phyloP scores from a whole-genome alignment of 2,329 filamentous ascomycete genomes.

The Pezicula carpinea region DNA sequence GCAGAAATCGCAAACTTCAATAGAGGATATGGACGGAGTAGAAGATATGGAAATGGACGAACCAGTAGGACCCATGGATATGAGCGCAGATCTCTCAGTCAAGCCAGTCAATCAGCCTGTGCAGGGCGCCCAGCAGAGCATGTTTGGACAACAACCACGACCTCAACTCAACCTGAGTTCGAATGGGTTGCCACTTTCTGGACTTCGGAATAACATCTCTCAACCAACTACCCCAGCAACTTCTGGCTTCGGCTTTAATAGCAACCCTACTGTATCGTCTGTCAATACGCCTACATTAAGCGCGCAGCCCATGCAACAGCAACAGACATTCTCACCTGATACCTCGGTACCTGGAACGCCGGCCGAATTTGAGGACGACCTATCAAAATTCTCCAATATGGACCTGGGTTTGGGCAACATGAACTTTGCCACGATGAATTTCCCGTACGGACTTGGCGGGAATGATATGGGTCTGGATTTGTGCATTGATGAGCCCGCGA shows the following conservation, averaged over 20 bases:
- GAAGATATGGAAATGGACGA: constrained; percentile 98
- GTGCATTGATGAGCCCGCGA: constrained; percentile 88
- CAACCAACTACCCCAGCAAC: constrained; percentile 81
- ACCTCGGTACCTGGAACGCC: constrained; percentile 67
- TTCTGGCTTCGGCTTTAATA: constrained; percentile 72
- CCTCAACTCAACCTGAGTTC: constrained; percentile 79
- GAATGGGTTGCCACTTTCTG: constrained; percentile 64
- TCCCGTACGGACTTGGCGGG: constrained; percentile 26
- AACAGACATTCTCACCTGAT: constrained; percentile 41
- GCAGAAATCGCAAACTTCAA: constrained; percentile 21
- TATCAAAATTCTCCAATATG: constrained; percentile 60
- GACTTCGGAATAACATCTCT: constrained; percentile 64
- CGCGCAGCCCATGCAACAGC: constrained; percentile 61
- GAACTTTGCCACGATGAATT: constrained; percentile 35
- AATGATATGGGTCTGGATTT: constrained; percentile 53
- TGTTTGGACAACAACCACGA: constrained; percentile 60
- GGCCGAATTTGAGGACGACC: constrained; percentile 70
- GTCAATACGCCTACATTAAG: constrained; percentile 92
- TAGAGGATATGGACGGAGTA: constrained; percentile 73
- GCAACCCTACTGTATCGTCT: constrained; percentile 94
- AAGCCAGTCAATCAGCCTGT: constrained; percentile 50
- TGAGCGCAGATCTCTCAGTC: constrained; percentile 45
- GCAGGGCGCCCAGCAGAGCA: constrained; percentile 60
- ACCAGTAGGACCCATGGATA: constrained; percentile 60
- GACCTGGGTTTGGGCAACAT: constrained; percentile 46